A percentile compares a stretch with the other conserved stretches of the same genome.
These are phyloP conservation scores for Talaromyces ruber DNA, from an alignment of 495 filamentous ascomycete species.

Conservation along the genomic window DNA sequence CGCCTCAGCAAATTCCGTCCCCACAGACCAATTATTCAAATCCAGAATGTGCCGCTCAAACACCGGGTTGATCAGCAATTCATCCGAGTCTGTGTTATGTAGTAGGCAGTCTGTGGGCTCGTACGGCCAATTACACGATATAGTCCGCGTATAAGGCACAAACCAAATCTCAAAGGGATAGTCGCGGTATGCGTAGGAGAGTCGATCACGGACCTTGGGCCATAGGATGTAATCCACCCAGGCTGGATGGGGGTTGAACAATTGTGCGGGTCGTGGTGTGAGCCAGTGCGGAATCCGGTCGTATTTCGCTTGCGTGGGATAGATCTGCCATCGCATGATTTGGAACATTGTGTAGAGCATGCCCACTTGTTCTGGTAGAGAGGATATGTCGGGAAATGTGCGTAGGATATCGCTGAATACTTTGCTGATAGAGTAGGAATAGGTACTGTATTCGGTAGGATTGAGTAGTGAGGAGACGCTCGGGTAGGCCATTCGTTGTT, in stretches of 20 bases:
- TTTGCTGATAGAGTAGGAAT: conserved; percentile 67
- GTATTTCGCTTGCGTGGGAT: conserved; percentile 65
- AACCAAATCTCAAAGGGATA: conserved; percentile 71
- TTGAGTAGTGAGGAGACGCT: conserved; percentile 67
- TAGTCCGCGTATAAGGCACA: conserved; percentile 63
- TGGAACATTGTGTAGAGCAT: conserved; percentile 79
- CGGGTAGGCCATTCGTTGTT: conserved; percentile 60
- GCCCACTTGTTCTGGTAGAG: conserved; percentile 67
- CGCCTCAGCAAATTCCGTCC: conserved; percentile 52
- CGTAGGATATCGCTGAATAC: conserved; percentile 74
- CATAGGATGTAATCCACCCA: conserved; percentile 78
- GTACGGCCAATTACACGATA: conserved; percentile 73
- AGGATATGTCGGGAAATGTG: conserved; percentile 60
- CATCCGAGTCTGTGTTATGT: conserved; percentile 43
- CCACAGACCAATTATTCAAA: conserved; percentile 70
- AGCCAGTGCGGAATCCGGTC: conserved; percentile 61
- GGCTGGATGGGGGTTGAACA: conserved; percentile 54
- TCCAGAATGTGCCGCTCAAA: conserved; percentile 67
- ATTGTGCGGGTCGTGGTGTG: conserved; percentile 51
- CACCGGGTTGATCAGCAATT: conserved; percentile 66
- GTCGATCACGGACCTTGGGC: conserved; percentile 59
- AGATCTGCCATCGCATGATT: conserved; percentile 74
- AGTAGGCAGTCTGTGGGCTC: conserved; percentile 54
- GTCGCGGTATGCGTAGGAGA: conserved; percentile 39
- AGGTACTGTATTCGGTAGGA: conserved; percentile 43